These are phyloP conservation scores for Trichophyton simii DNA, from an alignment of 2,329 filamentous ascomycete species.

Conservation along the genomic window DNA sequence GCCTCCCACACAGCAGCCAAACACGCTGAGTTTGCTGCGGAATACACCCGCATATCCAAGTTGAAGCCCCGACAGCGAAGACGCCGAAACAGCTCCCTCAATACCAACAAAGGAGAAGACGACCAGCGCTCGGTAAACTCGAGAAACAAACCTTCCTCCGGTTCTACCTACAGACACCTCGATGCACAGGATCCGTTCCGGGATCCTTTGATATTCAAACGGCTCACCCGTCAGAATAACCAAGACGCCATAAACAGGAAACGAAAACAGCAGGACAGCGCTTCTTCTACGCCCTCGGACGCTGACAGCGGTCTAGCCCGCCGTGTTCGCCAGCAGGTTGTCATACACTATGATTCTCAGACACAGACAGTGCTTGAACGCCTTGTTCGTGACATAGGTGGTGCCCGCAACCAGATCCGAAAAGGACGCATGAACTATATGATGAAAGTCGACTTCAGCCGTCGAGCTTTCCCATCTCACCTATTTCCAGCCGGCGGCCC, in stretches of 20 bases:
- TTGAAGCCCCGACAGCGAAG: constrained; percentile 19
- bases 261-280: constrained; percentile 15
- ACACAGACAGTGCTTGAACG: constrained; percentile 73
- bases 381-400: constrained; percentile 68
- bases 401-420: constrained; percentile 68
- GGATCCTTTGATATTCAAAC: constrained; percentile 8
- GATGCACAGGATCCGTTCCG: neutral
- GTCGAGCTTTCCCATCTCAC: constrained; percentile 9
- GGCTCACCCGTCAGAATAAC: constrained; percentile 7
- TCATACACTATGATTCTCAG: constrained; percentile 85
- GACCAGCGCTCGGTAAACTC: neutral
- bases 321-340: constrained; percentile 60
- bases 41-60: constrained; percentile 26
- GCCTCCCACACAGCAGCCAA: constrained; percentile 28
- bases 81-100: constrained; percentile 32
- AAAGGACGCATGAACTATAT: constrained; percentile 57
- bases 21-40: constrained; percentile 32
- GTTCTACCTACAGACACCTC: neutral
- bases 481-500: neutral
- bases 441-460: constrained; percentile 16
- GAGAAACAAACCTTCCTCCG: constrained; percentile 3
- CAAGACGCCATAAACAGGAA: constrained; percentile 21
- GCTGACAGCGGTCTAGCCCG: constrained; percentile 35
- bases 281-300: neutral
- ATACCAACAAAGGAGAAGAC: constrained; percentile 29